These are phyloP conservation scores for Paracamarosporium sp. DNA, from an alignment of 2,329 filamentous ascomycete genomes.

Conservation along the genomic window DNA sequence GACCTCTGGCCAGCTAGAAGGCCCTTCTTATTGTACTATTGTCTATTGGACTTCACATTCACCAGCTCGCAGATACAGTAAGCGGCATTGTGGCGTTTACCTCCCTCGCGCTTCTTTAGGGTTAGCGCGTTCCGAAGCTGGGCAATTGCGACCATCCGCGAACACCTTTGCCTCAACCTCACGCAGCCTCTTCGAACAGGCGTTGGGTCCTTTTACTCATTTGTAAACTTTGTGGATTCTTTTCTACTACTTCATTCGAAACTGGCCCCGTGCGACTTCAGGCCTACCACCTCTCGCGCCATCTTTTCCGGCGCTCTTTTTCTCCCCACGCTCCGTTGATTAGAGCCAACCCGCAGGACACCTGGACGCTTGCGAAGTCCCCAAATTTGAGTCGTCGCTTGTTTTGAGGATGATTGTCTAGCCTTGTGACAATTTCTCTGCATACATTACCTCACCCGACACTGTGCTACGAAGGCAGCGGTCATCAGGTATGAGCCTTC, in stretches of 20 bases:
- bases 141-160: constrained; percentile 5
- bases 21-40: not conserved
- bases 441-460: constrained; percentile 26
- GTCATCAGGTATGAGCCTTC: constrained; percentile 26
- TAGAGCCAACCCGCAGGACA: constrained; percentile 6
- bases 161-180: constrained; percentile 7
- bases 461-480: constrained; percentile 22
- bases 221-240: not conserved
- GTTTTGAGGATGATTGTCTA: constrained; percentile 22
- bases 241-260: not conserved
- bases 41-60: not conserved
- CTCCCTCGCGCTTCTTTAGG: not conserved
- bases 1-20: not conserved
- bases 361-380: constrained; percentile 5
- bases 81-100: constrained; percentile 1
- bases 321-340: constrained; percentile 17
- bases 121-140: constrained; percentile 3
- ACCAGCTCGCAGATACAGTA: not conserved
- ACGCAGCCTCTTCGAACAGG: not conserved
- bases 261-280: not conserved
- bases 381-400: constrained; percentile 2
- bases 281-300: constrained; percentile 19
- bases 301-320: constrained; percentile 35
- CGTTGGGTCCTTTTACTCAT: not conserved
- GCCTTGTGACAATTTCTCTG: constrained; percentile 19